These are phyloP conservation scores for Pachysandra terminalis DNA, from an alignment of 164 flowering plant species.

Conservation along the genomic window DNA sequence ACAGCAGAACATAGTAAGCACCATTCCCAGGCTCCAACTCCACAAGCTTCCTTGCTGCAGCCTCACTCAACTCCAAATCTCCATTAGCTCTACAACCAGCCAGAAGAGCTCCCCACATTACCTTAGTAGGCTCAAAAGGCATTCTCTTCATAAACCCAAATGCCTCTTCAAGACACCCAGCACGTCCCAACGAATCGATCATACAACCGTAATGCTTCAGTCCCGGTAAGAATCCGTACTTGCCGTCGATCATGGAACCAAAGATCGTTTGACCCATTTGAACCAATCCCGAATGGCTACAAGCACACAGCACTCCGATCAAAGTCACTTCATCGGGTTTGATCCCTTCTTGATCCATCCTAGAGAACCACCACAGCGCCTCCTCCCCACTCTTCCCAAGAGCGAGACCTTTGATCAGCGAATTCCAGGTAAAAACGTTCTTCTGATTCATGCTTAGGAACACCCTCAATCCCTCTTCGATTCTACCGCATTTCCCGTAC, in stretches of 20 bases:
- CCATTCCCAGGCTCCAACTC: conserved; percentile 42
- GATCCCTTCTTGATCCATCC: conserved; percentile 41
- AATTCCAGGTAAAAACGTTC: conserved; percentile 54
- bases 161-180: conserved; percentile 44
- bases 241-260: conserved; percentile 28
- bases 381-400: conserved; percentile 40
- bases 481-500: conserved; percentile 62
- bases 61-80: conserved; percentile 35
- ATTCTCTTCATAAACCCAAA: conserved; percentile 28
- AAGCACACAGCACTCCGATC: conserved; percentile 38
- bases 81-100: conserved; percentile 40
- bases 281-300: conserved; percentile 49
- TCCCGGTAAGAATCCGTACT: conserved; percentile 35
- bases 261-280: conserved; percentile 36
- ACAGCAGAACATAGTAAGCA: conserved; percentile 37
- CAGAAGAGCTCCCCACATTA: conserved; percentile 54
- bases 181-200: conserved; percentile 43
- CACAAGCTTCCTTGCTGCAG: conserved; percentile 48
- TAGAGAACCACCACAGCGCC: conserved; percentile 38
- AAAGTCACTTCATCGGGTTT: conserved; percentile 41
- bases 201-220: conserved; percentile 52
- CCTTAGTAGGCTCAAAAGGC: conserved; percentile 46
- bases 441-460: conserved; percentile 43
- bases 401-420: conserved; percentile 51
- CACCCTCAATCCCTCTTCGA: conserved; percentile 37